Evolutionary conservation across 1,284 basidiomycete genomes (phyloP).

Genomic region (Fomitopsis schrenkii): DNA sequence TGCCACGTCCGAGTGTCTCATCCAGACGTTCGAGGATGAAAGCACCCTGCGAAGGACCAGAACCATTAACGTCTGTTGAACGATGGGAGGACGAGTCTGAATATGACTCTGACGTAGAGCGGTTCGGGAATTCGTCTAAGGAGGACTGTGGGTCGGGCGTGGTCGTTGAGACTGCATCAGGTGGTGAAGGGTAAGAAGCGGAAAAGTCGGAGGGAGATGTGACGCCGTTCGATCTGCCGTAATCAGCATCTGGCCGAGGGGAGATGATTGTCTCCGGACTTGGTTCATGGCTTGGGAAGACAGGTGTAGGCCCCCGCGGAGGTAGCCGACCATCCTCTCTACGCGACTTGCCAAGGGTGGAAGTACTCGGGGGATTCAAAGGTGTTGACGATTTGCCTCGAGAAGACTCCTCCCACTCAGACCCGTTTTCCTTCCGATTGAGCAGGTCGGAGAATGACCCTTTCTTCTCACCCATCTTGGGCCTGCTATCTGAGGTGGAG

Average conservation of each 20-base stretch:
- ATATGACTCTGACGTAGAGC: slow-evolving; percentile 43
- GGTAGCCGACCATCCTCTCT: neutral
- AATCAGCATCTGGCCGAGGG: slow-evolving; percentile 14
- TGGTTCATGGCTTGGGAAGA: slow-evolving; percentile 5
- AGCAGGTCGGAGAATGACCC: slow-evolving; percentile 60
- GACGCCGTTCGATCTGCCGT: slow-evolving; percentile 15
- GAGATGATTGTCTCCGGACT: slow-evolving; percentile 12
- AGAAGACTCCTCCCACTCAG: slow-evolving; percentile 62
- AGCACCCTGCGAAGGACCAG: slow-evolving; percentile 31
- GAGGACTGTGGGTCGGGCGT: slow-evolving; percentile 73
- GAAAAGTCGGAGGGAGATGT: slow-evolving; percentile 20
- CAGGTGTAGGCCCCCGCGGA: slow-evolving; percentile 8
- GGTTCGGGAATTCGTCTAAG: slow-evolving; percentile 53
- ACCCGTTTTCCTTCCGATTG: slow-evolving; percentile 47
- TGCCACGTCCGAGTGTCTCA: slow-evolving; percentile 58
- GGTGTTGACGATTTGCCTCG: slow-evolving; percentile 42
- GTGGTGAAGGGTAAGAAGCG: slow-evolving; percentile 43
- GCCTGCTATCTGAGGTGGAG: slow-evolving; percentile 27
- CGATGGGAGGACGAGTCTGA: slow-evolving; percentile 44
- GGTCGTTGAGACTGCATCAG: slow-evolving; percentile 54
- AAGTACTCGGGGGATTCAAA: slow-evolving; percentile 39
- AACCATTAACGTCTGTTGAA: slow-evolving; percentile 28
- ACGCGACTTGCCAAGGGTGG: slow-evolving; percentile 26
- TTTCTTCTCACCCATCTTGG: slow-evolving; percentile 43
- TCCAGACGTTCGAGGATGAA: slow-evolving; percentile 64